phyloP scores from a whole-genome alignment of 208 protist genomes.

The Crithidia mellificae region DNA sequence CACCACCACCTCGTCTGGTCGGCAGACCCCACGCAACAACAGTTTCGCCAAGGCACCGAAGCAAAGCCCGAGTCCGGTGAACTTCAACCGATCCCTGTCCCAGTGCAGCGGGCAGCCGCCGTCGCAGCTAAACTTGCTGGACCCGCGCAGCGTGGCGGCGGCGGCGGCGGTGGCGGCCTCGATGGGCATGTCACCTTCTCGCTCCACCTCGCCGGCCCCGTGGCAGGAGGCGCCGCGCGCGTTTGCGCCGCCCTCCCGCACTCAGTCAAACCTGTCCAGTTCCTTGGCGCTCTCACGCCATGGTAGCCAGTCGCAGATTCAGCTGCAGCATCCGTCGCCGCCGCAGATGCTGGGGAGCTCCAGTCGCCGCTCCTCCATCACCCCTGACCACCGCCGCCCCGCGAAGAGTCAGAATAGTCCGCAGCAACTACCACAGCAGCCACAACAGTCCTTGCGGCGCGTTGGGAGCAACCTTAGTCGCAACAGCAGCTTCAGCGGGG shows the following conservation, averaged over 20 bases:
- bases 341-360: too few species aligned
- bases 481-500: not conserved
- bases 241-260: not conserved
- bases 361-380: not conserved
- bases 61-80: conserved; percentile 1
- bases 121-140: not conserved
- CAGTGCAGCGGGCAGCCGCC: not conserved
- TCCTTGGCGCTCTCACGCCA: not conserved
- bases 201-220: not conserved
- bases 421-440: not conserved
- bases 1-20: not conserved
- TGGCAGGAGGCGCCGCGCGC: not conserved
- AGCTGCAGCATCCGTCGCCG: not conserved
- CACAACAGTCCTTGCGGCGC: not conserved
- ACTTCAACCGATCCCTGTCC: not conserved
- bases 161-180: not conserved
- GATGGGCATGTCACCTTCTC: not conserved
- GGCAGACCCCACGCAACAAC: not conserved
- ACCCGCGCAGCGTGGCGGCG: not conserved
- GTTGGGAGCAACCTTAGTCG: not conserved
- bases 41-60: conserved; percentile 5
- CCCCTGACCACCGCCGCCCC: conserved; percentile 5
- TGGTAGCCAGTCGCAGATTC: conserved; percentile 7
- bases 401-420: not conserved
- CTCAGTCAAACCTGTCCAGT: not conserved